phyloP scores from a whole-genome alignment of 495 filamentous ascomycete species.

The Aspergillus heteromorphus region DNA sequence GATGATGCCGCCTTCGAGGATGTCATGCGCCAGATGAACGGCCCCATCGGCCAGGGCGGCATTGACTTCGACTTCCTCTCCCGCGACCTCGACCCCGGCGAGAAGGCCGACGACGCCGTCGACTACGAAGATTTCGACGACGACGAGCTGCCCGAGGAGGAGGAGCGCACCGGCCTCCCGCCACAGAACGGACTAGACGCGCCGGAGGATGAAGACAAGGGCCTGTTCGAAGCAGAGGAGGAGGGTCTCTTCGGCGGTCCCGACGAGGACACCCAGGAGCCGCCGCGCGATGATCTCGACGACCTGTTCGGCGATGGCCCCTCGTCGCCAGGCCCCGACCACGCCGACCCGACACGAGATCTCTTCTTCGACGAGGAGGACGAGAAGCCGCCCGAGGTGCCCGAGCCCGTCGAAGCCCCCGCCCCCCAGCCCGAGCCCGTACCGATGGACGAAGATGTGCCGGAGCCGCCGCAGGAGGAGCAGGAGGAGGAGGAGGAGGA shows the following conservation, averaged over 20 bases:
- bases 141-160: slow-evolving; percentile 65
- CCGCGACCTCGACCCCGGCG: slow-evolving; percentile 53
- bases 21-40: slow-evolving; percentile 48
- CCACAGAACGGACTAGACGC: not conserved
- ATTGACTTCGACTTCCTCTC: slow-evolving; percentile 39
- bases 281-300: slow-evolving; percentile 43
- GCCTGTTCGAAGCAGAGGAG: slow-evolving; percentile 34
- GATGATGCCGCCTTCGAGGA: slow-evolving; percentile 46
- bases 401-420: slow-evolving; percentile 18
- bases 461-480: slow-evolving; percentile 27
- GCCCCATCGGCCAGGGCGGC: slow-evolving; percentile 27
- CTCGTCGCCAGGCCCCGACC: slow-evolving; percentile 33
- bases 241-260: slow-evolving; percentile 49
- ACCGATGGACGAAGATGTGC: slow-evolving; percentile 31
- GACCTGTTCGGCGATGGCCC: slow-evolving; percentile 52
- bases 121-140: slow-evolving; percentile 87
- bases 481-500: no score
- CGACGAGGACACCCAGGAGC: slow-evolving; percentile 22
- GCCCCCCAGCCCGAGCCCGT: slow-evolving; percentile 26
- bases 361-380: slow-evolving; percentile 36
- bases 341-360: slow-evolving; percentile 35
- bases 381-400: slow-evolving; percentile 22
- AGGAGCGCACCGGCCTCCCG: slow-evolving; percentile 31
- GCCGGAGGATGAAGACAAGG: slow-evolving; percentile 11
- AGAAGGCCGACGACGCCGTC: slow-evolving; percentile 73